Evolutionary conservation across 2,329 filamentous ascomycete genomes (phyloP).

Genomic region (Phialocephala sp.): DNA sequence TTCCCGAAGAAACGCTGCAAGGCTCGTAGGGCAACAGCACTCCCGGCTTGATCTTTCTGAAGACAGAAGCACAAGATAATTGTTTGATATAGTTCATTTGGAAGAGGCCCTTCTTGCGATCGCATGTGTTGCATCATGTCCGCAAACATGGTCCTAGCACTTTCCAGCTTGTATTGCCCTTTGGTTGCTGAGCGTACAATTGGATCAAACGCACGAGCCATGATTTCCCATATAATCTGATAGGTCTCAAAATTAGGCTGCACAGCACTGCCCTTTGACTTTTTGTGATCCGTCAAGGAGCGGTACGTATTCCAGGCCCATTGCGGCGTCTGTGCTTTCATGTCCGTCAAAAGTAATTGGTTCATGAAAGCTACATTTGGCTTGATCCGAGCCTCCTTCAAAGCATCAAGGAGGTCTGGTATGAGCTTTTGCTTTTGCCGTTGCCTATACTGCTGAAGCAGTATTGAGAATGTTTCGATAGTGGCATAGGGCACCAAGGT

Average conservation of each 20-base stretch:
- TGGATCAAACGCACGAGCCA: constrained; percentile 37
- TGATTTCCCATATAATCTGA: constrained; percentile 38
- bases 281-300: constrained; percentile 22
- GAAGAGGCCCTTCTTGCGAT: constrained; percentile 45
- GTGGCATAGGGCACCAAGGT: constrained; percentile 63
- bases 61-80: constrained; percentile 58
- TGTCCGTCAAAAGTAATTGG: constrained; percentile 64
- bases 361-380: constrained; percentile 81
- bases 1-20: constrained; percentile 51
- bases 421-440: constrained; percentile 64
- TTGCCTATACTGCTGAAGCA: constrained; percentile 74
- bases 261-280: constrained; percentile 23
- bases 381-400: constrained; percentile 66
- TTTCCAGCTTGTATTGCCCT: background rate
- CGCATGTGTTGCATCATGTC: constrained; percentile 54
- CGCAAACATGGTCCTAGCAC: constrained; percentile 45
- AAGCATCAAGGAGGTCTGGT: constrained; percentile 64
- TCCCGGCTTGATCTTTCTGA: constrained; percentile 53
- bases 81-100: constrained; percentile 55
- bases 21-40: constrained; percentile 54
- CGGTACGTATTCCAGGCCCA: constrained; percentile 39
- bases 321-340: constrained; percentile 26
- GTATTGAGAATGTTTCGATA: constrained; percentile 77
- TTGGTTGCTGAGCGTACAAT: constrained; percentile 8
- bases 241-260: constrained; percentile 41